A percentile compares a stretch with the other conserved stretches of the same genome.
Evolutionary conservation across 306 rosid species (phyloP).

Genomic region (Leucaena leucocephala): DNA sequence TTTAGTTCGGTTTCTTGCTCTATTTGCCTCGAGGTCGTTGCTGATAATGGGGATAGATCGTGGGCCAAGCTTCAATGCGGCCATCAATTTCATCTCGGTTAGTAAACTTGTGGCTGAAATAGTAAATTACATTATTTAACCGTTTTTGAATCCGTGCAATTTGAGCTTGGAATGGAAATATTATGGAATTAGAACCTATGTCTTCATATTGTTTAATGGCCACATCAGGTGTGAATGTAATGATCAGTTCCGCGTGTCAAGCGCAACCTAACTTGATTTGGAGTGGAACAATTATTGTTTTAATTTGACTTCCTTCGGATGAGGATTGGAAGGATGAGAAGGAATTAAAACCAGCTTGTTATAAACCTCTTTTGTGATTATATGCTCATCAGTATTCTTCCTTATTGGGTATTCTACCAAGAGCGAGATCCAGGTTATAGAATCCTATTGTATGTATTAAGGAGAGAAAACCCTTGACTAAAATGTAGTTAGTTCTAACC

Average conservation of each 20-base stretch:
- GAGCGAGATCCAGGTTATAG: slow-evolving; percentile 10
- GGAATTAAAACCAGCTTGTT: slow-evolving; percentile 14
- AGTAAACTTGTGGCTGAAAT: slow-evolving; percentile 14
- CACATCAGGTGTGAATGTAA: background rate
- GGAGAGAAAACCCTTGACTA: background rate
- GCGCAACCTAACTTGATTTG: background rate
- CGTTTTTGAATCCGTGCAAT: background rate
- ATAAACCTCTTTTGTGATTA: slow-evolving; percentile 5
- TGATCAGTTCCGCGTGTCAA: background rate
- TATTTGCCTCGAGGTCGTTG: slow-evolving; percentile 85
- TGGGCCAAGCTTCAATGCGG: slow-evolving; percentile 99
- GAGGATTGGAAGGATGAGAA: background rate
- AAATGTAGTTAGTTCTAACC: background rate
- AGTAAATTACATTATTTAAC: background rate
- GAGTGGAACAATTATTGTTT: background rate
- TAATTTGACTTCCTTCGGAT: slow-evolving; percentile 9
- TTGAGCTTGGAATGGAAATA: background rate
- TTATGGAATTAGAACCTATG: background rate
- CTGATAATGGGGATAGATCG: slow-evolving; percentile 76
- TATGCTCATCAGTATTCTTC: slow-evolving; percentile 13
- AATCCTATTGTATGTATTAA: background rate
- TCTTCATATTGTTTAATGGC: background rate
- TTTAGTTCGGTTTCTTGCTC: slow-evolving; percentile 74
- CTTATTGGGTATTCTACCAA: slow-evolving; percentile 15
- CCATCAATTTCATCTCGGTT: slow-evolving; percentile 94